Base-by-base conservation (phyloP, 228 moss, liverwort and hornwort species). In the Sphagnum magellanicum region DNA sequence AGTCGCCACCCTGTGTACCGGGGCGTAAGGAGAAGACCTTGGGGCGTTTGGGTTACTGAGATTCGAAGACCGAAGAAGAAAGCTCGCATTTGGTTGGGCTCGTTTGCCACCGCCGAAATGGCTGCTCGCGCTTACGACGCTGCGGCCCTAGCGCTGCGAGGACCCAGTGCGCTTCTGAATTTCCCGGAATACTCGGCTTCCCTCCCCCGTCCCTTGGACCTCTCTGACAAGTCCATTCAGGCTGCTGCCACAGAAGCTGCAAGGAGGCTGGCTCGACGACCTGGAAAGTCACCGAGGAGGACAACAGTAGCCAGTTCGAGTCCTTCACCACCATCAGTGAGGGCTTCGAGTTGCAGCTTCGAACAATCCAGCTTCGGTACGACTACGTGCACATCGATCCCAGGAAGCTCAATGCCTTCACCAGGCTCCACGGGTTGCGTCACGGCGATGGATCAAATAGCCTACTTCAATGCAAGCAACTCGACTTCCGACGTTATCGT, bases 31-130 rank as follows among this genome's bases (percentile, higher is more conserved):
- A 80, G 76, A 50, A 77, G 88, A 8, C 84, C 84, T 32, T 85
- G 88, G 88, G 88, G 88, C 77, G 85, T 84, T 62, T 88, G 88
- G 88, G 88, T 88, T 32, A 84, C 88, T 4, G 88, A 88, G 67
- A 88, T 88, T 53, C 85, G 88, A 4, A 82, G 84, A 52, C 88
- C 88, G 12, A 84, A 85, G 74, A 88, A 88, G 73, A 84, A 84
- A 74, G 72, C 88, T 7, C 84, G 88, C 58, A 88, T 88, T 73
- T 88, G 88, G 88, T 63, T 88, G 6, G 88, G 88, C n/a, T 79
- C 79, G 70, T 88, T 88, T 65, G 82, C 88, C 52, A 85, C 88
- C 6, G 79, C 88, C 14, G 88, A 88, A 59, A 85, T 85, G 85
- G 88, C 88, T 47, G 88, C 88, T 17, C 77, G 88, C 11, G 88